Base-by-base conservation (phyloP, 208 protist genomes). In the Histomonas meleagridis region DNA sequence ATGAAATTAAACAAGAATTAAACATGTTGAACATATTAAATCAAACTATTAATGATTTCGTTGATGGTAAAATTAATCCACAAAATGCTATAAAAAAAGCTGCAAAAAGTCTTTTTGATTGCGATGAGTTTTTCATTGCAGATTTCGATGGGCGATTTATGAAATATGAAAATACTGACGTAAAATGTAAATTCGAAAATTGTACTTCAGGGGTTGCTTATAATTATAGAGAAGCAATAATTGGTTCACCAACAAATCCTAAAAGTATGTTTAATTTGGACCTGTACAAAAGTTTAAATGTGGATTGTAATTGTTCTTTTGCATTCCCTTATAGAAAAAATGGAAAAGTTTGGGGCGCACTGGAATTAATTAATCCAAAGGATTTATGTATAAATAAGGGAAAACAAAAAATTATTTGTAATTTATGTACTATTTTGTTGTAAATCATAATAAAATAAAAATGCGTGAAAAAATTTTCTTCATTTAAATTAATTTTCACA, bases 181-280 rank as follows among this genome's bases (percentile, higher is more conserved):
- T 26, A 55, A 86, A 43, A 51, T 86, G 76, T n/a, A 86, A 86
- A n/a, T 86, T 86, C 46, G 76, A 86, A 38, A 46, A 86, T 10
- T 86, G 76, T 28, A 46, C 76, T 38, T 40, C 76, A 32, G 76
- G 76, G 0, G 16, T 43, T 16, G 76, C 76, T 10, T 86, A 51
- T 16, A 86, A 86, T 28, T 86, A 55, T 28, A 86, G 76, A 86
- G 76, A 86, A n/a, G n/a, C 76, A 55, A 2, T 86, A 18, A 38
- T 40, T 18, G 46, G 40, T 21, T 57, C n/a, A 86, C n/a, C 7
- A 48, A 81, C 48, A 21, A 32, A 55, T 51, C 46, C 18, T 38
- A 46, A 86, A 38, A 5, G 21, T 1, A 86, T 57, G 7, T 86
- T 86, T 38, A 86, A 86, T 38, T 26, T 57, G 55, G 38, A 32